Evolutionary conservation across 371 early-diverging fungal genomes (phyloP), one percentile per base, ranked within the genome.

Genomic region (Fennellomyces sp.): DNA sequence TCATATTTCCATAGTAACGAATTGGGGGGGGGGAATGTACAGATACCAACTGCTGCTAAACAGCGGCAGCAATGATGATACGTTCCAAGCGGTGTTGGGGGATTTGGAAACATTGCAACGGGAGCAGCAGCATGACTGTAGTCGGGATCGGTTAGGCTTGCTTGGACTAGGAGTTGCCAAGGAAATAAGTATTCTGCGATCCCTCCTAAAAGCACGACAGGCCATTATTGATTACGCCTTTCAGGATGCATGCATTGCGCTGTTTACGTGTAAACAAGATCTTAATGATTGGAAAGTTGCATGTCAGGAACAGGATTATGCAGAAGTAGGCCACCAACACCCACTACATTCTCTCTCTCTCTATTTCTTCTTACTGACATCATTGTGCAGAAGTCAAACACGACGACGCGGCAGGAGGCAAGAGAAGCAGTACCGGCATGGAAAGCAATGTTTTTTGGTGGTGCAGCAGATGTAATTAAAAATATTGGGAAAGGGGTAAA

Each of bases 201-300:
- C 73, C 11, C 57, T 82, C 2, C 61, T 86, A 2, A 56, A 72
- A 50, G 70, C 82, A 30, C 68, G 80, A 36, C 72, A 66, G 26
- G 76, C 82, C 0, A 73, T 84, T 26, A 68, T 68, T 4, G 72
- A 81, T 26, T 86, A 84, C 66, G 82, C 84, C 0, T 78, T 84
- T 36, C 84, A 84, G 41, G 81, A 82, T 38, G 65, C 87, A 1
- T 78, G 79, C 48, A 83, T 80, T 8, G 62, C 81, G 7, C 45
- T 86, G 15, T 81, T 76, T 63, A 52, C 70, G 21, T 72, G 76
- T 27, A 72, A 74, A 23, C 73, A 72, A n/a, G 68, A 75, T 8
- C 48, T 84, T 29, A 56, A 50, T 2, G 81, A 83, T 31, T 86
- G 87, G 87, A 76, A 76, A n/a, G 56, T 36, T 8, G 48, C 72